A percentile compares a stretch with the other conserved stretches of the same genome.
Conservation (phyloP, 2,329 filamentous ascomycete genomes). For the Colletotrichum gigasporum region DNA sequence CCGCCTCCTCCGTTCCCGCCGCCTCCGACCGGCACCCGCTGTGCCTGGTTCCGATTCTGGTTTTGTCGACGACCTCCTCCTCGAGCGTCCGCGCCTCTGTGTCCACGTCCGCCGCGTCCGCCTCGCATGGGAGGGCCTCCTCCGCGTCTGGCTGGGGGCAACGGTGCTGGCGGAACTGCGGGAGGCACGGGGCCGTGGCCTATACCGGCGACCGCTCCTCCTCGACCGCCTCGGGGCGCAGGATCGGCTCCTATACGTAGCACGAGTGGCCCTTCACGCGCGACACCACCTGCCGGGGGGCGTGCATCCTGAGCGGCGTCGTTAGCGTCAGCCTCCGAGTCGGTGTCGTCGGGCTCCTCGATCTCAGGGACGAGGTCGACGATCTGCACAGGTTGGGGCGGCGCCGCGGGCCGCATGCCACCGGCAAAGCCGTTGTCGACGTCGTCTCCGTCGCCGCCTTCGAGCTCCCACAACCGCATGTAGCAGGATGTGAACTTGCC, state of each 20-base stretch:
- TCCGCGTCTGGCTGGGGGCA: constrained; percentile 36
- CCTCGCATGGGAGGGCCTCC: constrained; percentile 30
- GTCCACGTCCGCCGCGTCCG: constrained; percentile 40
- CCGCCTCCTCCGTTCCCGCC: constrained; percentile 21
- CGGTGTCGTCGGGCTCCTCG: constrained; percentile 45
- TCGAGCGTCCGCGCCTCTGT: constrained; percentile 40
- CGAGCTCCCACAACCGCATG: constrained; percentile 89
- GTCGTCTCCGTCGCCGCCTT: constrained; percentile 76
- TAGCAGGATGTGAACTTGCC: constrained; percentile 73
- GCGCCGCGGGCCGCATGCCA: constrained; percentile 36
- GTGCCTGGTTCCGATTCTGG: constrained; percentile 37
- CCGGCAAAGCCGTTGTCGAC: constrained; percentile 57
- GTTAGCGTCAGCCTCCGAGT: constrained; percentile 40
- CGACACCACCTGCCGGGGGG: constrained; percentile 53
- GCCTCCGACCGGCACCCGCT: constrained; percentile 33
- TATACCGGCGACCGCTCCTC: constrained; percentile 8
- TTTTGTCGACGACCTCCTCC: constrained; percentile 40
- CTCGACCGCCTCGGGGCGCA: constrained; percentile 38
- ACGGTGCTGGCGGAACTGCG: constrained; percentile 40
- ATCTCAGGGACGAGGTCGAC: constrained; percentile 37
- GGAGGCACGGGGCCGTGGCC: constrained; percentile 37
- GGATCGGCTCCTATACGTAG: constrained; percentile 59
- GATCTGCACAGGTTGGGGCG: constrained; percentile 29
- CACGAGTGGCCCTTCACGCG: constrained; percentile 65
- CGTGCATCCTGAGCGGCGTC: constrained; percentile 35